Percentiles rank a stretch among this genome's conserved stretches.
phyloP scores from a whole-genome alignment of 352 stramenopile species.

The Globisporangium cystogenes region DNA sequence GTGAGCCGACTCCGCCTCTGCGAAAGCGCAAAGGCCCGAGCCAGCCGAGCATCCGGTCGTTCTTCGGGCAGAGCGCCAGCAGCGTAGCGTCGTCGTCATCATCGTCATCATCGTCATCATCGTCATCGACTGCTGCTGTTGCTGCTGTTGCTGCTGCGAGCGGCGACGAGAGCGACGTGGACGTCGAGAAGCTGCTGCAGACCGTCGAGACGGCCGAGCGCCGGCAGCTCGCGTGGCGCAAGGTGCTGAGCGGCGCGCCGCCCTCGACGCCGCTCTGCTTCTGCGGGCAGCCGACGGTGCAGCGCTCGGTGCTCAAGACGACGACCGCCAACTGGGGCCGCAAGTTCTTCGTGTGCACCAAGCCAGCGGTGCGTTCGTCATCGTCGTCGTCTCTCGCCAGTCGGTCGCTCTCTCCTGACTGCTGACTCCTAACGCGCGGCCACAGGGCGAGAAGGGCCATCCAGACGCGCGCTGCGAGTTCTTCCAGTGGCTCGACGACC shows the following conservation, averaged over 20 bases:
- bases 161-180: constrained; percentile 5
- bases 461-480: constrained; percentile 78
- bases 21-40: constrained; percentile 2
- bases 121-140: background rate
- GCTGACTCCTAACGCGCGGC: too few species aligned
- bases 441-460: constrained; percentile 71
- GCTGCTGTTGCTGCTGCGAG: background rate
- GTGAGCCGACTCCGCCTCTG: background rate
- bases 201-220: constrained; percentile 16
- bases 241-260: constrained; percentile 58
- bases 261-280: constrained; percentile 59
- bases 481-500: constrained; percentile 79
- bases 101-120: too few species aligned
- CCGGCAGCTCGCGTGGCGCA: constrained; percentile 48
- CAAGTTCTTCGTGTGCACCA: constrained; percentile 86
- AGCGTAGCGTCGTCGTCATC: too few species aligned
- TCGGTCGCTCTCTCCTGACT: too few species aligned
- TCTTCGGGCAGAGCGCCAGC: constrained; percentile 23
- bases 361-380: constrained; percentile 57
- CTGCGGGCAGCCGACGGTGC: constrained; percentile 59
- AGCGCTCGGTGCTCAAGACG: constrained; percentile 76
- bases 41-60: constrained; percentile 40
- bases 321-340: constrained; percentile 75
- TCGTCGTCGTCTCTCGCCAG: too few species aligned
- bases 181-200: constrained; percentile 11